phyloP scores from a whole-genome alignment of 345 rosid genomes.

The Acer negundo region DNA sequence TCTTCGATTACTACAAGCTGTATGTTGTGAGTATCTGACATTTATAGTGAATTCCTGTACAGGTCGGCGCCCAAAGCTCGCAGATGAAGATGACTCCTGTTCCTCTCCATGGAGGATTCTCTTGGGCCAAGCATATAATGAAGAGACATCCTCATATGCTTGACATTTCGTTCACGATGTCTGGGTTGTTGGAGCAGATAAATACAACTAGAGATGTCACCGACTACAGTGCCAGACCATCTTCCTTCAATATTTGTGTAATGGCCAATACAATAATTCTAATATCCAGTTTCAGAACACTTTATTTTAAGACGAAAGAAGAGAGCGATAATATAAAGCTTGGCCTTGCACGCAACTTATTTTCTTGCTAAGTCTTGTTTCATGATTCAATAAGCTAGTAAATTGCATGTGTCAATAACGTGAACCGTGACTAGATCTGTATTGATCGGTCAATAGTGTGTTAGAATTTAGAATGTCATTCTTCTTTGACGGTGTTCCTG shows the following conservation, averaged over 20 bases:
- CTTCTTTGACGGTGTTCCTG: too few relatives aligned
- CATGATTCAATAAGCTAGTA: neutral
- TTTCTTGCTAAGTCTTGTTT: neutral
- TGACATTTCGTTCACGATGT: slow-evolving; percentile 72
- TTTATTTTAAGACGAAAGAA: too few relatives aligned
- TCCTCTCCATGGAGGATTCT: slow-evolving; percentile 80
- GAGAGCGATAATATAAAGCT: too few relatives aligned
- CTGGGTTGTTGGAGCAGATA: slow-evolving; percentile 93
- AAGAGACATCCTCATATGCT: slow-evolving; percentile 60
- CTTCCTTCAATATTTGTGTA: neutral
- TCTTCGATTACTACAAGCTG: neutral
- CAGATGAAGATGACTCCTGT: slow-evolving; percentile 85
- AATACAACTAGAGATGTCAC: slow-evolving; percentile 86
- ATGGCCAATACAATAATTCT: neutral
- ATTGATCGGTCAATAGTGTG: too few relatives aligned
- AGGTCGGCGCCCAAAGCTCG: slow-evolving; percentile 91
- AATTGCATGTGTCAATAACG: neutral
- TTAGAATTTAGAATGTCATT: too few relatives aligned
- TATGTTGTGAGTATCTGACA: neutral
- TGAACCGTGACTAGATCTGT: neutral
- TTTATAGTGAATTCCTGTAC: slow-evolving; percentile 10
- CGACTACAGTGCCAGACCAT: slow-evolving; percentile 53
- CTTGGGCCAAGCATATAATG: slow-evolving; percentile 89
- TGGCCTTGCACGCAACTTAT: too few relatives aligned
- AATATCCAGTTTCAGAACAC: neutral